phyloP scores from a whole-genome alignment of 2,329 filamentous ascomycete species.

The Diaporthe sp. region DNA sequence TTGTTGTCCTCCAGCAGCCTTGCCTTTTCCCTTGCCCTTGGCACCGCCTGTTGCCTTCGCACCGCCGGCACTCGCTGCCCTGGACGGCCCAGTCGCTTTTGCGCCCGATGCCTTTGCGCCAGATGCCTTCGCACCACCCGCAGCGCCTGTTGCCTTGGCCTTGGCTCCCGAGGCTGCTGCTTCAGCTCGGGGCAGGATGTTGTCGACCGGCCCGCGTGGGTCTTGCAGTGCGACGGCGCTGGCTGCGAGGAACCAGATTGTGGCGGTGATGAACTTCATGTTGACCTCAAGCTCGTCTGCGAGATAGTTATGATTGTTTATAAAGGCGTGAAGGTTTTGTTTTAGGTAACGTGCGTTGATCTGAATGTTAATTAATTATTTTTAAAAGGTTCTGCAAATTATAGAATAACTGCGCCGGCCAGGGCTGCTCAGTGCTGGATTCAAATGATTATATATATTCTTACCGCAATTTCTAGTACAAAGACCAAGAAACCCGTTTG shows the following conservation, averaged over 20 bases:
- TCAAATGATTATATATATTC: not conserved
- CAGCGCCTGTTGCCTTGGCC: not conserved
- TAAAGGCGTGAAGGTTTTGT: not conserved
- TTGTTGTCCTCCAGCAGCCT: not conserved
- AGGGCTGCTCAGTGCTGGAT: not conserved
- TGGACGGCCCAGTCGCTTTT: not conserved
- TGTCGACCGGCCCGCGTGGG: not conserved
- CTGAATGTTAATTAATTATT: not conserved
- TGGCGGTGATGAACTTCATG: conserved; percentile 21
- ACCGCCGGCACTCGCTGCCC: not conserved
- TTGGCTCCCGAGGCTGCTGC: not conserved
- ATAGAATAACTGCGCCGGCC: not conserved
- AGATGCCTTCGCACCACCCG: not conserved
- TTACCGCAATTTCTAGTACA: not conserved
- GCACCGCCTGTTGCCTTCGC: not conserved
- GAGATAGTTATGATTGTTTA: not conserved
- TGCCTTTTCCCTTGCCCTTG: not conserved
- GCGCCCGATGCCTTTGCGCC: not conserved
- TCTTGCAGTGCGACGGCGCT: conserved; percentile 19
- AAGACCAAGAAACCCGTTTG: not conserved
- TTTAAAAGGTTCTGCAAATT: too few species aligned
- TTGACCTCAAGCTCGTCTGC: not conserved
- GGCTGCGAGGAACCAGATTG: conserved; percentile 19
- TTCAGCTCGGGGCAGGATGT: conserved; percentile 2
- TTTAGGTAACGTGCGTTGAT: not conserved